phyloP scores from a whole-genome alignment of 2,329 filamentous ascomycete genomes.

The Fusarium sp. region DNA sequence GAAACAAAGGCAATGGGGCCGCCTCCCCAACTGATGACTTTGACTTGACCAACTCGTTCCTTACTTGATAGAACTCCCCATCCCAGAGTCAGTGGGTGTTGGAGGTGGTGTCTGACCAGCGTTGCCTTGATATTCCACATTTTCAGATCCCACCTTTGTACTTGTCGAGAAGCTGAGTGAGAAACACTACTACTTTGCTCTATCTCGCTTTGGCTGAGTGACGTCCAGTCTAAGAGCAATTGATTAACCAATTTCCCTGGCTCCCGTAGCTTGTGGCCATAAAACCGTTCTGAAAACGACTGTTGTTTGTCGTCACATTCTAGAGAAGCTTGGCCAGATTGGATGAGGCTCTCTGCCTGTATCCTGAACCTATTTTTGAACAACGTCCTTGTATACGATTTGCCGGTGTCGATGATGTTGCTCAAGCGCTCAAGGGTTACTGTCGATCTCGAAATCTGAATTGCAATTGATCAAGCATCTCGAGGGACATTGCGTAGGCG shows the following conservation, averaged over 20 bases:
- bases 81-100: constrained; percentile 21
- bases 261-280: background rate
- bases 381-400: background rate
- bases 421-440: constrained; percentile 17
- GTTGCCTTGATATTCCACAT: background rate
- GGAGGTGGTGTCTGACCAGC: background rate
- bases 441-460: constrained; percentile 20
- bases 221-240: constrained; percentile 24
- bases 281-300: too few species aligned
- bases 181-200: background rate
- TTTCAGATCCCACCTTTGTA: background rate
- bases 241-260: constrained; percentile 18
- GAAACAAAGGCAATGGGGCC: too few species aligned
- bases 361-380: constrained; percentile 27
- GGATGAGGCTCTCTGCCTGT: constrained; percentile 27
- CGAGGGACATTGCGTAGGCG: constrained; percentile 13
- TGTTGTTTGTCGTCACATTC: background rate
- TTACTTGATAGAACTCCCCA: constrained; percentile 18
- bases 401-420: constrained; percentile 9
- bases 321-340: constrained; percentile 30
- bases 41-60: background rate
- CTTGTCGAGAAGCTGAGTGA: background rate
- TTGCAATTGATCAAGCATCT: constrained; percentile 12
- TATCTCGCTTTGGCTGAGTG: constrained; percentile 17
- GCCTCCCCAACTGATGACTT: too few species aligned